phyloP scores from a whole-genome alignment of 371 early-diverging fungal genomes.

The Dichotomocladium elegans region DNA sequence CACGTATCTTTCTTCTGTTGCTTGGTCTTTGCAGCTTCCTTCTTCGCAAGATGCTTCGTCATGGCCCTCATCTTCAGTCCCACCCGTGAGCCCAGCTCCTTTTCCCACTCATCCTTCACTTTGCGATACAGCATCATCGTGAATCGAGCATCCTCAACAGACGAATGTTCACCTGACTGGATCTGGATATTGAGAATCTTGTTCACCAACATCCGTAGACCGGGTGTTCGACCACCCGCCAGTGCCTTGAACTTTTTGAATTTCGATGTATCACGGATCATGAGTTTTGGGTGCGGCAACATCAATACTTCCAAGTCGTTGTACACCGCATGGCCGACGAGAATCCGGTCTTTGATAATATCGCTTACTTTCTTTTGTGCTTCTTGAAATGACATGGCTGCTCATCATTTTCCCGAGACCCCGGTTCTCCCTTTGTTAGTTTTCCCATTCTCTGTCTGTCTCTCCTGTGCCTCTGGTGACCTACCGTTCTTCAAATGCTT shows the following conservation, averaged over 20 bases:
- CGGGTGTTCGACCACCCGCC: slow-evolving; percentile 67
- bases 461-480: too few species aligned
- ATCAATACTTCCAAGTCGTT: slow-evolving; percentile 82
- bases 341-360: slow-evolving; percentile 75
- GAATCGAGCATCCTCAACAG: slow-evolving; percentile 90
- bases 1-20: background rate
- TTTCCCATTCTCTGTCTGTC: background rate
- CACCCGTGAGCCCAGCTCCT: slow-evolving; percentile 26
- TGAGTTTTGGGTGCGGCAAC: slow-evolving; percentile 72
- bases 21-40: background rate
- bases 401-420: background rate
- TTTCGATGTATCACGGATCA: slow-evolving; percentile 82
- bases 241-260: slow-evolving; percentile 71
- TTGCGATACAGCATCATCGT: slow-evolving; percentile 87
- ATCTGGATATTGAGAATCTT: slow-evolving; percentile 72
- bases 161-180: slow-evolving; percentile 87
- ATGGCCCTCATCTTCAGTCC: slow-evolving; percentile 17
- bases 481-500: slow-evolving; percentile 60
- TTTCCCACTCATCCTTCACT: slow-evolving; percentile 83
- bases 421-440: background rate
- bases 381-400: slow-evolving; percentile 65
- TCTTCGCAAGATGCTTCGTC: slow-evolving; percentile 6
- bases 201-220: slow-evolving; percentile 75
- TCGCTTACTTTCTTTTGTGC: slow-evolving; percentile 77
- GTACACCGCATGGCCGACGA: slow-evolving; percentile 89